These are phyloP conservation scores for Cyclotella atomus DNA, from an alignment of 108 stramenopile genomes.

Conservation along the genomic window DNA sequence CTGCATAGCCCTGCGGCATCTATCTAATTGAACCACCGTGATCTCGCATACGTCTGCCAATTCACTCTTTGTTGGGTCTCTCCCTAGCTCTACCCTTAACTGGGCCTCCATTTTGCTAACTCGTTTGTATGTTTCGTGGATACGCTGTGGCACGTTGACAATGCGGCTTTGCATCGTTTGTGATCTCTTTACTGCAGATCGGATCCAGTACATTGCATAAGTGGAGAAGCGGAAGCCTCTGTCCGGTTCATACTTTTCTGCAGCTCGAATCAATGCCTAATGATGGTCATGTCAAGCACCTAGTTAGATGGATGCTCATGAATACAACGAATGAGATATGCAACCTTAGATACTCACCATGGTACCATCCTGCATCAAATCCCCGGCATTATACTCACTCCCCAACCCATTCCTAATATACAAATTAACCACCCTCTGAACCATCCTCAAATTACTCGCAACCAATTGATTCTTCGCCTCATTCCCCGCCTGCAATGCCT, in stretches of 20 bases:
- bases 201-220: conserved; percentile 98
- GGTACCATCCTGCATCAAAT: conserved; percentile 91
- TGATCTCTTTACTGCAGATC: conserved; percentile 86
- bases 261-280: conserved; percentile 92
- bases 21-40: conserved; percentile 65
- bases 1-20: conserved; percentile 73
- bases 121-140: conserved; percentile 84
- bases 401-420: conserved; percentile 85
- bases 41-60: conserved; percentile 64
- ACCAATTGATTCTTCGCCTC: conserved; percentile 86
- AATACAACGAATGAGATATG: neutral
- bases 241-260: conserved; percentile 94
- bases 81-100: conserved; percentile 52
- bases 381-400: conserved; percentile 88
- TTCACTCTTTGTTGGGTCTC: conserved; percentile 66
- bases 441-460: conserved; percentile 82
- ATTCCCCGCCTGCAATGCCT: conserved; percentile 75
- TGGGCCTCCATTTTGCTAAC: conserved; percentile 45
- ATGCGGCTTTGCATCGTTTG: conserved; percentile 79
- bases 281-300: neutral
- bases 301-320: neutral
- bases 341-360: conserved; percentile 59
- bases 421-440: conserved; percentile 85
- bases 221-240: conserved; percentile 95
- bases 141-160: conserved; percentile 73